Evolutionary conservation across 129 eudicot genomes (phyloP).

Genomic region (Smallanthus sonchifolius): DNA sequence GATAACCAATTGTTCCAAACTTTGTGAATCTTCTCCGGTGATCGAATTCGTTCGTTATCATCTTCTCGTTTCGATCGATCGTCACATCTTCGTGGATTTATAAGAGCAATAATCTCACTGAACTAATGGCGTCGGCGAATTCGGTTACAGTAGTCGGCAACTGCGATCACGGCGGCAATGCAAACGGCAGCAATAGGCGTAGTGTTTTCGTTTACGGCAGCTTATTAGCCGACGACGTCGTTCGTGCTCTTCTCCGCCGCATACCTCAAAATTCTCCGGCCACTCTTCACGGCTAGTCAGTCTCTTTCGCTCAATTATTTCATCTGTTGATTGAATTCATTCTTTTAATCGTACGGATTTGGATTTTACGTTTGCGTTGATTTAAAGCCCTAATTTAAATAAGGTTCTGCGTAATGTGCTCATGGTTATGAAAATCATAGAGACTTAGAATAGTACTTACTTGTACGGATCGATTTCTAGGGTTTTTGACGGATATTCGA

Average conservation of each 20-base stretch:
- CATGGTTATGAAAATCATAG: neutral
- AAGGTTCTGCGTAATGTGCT: neutral
- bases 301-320: slow-evolving; percentile 24
- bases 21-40: slow-evolving; percentile 5
- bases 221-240: slow-evolving; percentile 87
- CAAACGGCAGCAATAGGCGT: slow-evolving; percentile 19
- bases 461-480: neutral
- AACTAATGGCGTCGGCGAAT: slow-evolving; percentile 21
- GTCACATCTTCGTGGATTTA: neutral
- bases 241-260: slow-evolving; percentile 67
- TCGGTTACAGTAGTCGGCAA: slow-evolving; percentile 8
- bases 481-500: neutral
- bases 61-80: neutral
- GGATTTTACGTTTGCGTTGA: neutral
- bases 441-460: neutral
- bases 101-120: neutral
- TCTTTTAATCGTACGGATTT: neutral
- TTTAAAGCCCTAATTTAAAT: neutral
- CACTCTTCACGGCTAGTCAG: slow-evolving; percentile 56
- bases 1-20: slow-evolving; percentile 24
- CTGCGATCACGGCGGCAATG: neutral
- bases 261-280: slow-evolving; percentile 64
- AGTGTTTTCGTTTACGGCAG: slow-evolving; percentile 91
- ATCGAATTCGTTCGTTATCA: slow-evolving; percentile 4
- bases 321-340: neutral